Conservation (phyloP, 176 grass and related monocot genomes). For the Phoenix roebelenii region DNA sequence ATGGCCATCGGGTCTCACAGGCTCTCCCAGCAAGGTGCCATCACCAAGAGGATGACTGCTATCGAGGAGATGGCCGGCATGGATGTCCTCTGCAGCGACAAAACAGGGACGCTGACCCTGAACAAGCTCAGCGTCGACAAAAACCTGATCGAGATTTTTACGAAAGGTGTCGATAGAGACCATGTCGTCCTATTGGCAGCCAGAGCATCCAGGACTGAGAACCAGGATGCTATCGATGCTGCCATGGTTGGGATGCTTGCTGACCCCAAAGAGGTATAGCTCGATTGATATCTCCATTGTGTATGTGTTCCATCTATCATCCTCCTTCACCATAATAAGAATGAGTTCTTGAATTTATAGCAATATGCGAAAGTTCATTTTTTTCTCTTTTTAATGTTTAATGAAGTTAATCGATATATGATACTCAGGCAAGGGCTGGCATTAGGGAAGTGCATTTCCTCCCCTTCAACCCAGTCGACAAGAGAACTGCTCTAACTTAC, state of each 20-base stretch:
- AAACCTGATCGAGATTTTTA: conserved; percentile 81
- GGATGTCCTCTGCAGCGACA: conserved; percentile 95
- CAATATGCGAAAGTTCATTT: background rate
- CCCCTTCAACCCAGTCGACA: conserved; percentile 98
- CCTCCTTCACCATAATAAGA: background rate
- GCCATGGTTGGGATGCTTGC: conserved; percentile 99
- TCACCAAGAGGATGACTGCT: conserved; percentile 98
- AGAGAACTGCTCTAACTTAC: conserved; percentile 96
- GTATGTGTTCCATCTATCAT: background rate
- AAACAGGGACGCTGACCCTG: conserved; percentile 86
- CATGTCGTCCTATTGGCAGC: conserved; percentile 74
- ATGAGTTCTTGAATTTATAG: background rate
- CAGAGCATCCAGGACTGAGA: conserved; percentile 73
- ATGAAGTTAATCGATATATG: background rate
- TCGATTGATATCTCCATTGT: background rate
- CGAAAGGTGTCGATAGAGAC: conserved; percentile 77
- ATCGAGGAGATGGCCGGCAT: conserved; percentile 97
- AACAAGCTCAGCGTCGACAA: conserved; percentile 94
- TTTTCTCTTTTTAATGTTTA: no score
- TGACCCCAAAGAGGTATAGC: conserved; percentile 72
- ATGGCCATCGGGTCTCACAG: conserved; percentile 98
- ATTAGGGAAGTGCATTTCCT: conserved; percentile 95
- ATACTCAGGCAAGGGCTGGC: conserved; percentile 23
- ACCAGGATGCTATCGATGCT: conserved; percentile 96
- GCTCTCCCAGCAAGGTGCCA: conserved; percentile 88